Conservation (phyloP, 805 yeast genomes). For the Torulaspora delbrueckii region DNA sequence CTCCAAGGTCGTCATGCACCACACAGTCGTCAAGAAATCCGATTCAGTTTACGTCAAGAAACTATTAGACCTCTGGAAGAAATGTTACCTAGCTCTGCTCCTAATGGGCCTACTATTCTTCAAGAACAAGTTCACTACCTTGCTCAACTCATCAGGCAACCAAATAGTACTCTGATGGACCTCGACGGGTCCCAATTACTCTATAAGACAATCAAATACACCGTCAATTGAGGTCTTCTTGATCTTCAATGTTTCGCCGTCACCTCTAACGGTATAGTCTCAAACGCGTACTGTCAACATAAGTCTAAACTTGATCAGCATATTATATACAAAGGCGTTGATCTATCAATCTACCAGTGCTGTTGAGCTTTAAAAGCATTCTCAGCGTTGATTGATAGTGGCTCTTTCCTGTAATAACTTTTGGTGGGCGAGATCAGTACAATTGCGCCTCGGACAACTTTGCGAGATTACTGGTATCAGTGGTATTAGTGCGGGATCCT, state of each 20-base stretch:
- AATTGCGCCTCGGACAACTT: background rate
- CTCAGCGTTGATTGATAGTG: background rate
- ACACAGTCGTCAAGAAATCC: slow-evolving; percentile 11
- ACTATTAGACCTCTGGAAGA: slow-evolving; percentile 23
- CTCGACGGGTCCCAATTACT: background rate
- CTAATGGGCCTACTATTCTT: slow-evolving; percentile 21
- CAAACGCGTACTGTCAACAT: slow-evolving; percentile 4
- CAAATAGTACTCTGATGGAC: slow-evolving; percentile 1
- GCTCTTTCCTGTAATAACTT: background rate
- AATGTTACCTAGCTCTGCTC: slow-evolving; percentile 20
- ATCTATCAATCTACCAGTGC: background rate
- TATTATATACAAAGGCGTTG: background rate
- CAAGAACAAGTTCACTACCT: slow-evolving; percentile 11
- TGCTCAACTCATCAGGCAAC: slow-evolving; percentile 6
- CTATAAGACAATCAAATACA: background rate
- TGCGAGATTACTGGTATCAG: background rate
- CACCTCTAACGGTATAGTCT: slow-evolving; percentile 1
- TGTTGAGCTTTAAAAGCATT: background rate
- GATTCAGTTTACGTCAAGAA: slow-evolving; percentile 5
- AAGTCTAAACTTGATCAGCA: background rate
- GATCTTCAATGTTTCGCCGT: background rate
- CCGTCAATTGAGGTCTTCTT: background rate
- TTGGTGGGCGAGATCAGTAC: background rate
- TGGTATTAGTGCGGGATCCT: background rate
- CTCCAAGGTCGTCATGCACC: slow-evolving; percentile 19